Evolutionary conservation across 148 eudicot genomes (phyloP).

Genomic region (Diospyros lotus): DNA sequence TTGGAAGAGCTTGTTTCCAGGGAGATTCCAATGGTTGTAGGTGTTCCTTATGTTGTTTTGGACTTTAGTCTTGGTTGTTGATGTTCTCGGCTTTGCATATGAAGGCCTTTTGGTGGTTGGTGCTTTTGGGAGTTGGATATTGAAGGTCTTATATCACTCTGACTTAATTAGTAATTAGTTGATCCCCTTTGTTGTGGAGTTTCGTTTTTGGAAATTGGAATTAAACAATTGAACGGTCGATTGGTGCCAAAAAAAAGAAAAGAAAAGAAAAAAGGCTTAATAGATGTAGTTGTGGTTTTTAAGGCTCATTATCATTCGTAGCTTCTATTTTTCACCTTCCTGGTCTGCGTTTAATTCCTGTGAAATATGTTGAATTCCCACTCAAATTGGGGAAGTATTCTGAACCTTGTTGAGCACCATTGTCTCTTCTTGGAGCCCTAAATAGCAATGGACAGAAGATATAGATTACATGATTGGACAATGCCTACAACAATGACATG

Average conservation of each 20-base stretch:
- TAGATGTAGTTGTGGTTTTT: too few species aligned
- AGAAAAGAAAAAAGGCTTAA: too few species aligned
- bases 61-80: neutral
- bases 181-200: neutral
- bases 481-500: too few species aligned
- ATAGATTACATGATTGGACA: too few species aligned
- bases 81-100: constrained; percentile 6
- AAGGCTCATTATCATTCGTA: too few species aligned
- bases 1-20: neutral
- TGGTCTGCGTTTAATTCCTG: too few species aligned
- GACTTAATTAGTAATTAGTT: neutral
- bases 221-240: neutral
- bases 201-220: neutral
- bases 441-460: too few species aligned
- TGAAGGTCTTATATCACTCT: neutral
- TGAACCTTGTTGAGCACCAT: too few species aligned
- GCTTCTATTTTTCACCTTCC: too few species aligned
- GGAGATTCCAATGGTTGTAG: neutral
- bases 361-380: too few species aligned
- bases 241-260: neutral
- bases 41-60: neutral
- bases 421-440: too few species aligned
- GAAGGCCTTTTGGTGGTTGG: constrained; percentile 3
- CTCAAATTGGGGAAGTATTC: too few species aligned
- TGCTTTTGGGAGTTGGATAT: constrained; percentile 8